phyloP scores from a whole-genome alignment of 164 flowering plant species.

The Nymphaea thermarum region DNA sequence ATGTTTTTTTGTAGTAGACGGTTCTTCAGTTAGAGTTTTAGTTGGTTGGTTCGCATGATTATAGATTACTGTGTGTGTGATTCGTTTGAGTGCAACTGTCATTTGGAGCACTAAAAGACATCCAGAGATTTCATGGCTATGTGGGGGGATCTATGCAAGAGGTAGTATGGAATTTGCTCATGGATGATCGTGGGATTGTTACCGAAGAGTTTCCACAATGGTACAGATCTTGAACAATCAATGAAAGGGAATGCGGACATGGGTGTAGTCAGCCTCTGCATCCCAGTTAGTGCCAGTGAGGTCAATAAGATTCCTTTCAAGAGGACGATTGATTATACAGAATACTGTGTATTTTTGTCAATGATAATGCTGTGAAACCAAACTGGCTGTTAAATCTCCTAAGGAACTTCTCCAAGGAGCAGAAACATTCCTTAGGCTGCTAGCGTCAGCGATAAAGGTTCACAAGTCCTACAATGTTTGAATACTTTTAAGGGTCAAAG shows the following conservation, averaged over 20 bases:
- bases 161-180: slow-evolving; percentile 74
- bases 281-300: slow-evolving; percentile 90
- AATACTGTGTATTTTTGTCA: slow-evolving; percentile 72
- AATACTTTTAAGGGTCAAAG: slow-evolving; percentile 58
- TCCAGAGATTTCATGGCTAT: too few relatives aligned
- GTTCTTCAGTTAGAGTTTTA: too few relatives aligned
- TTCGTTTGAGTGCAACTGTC: too few relatives aligned
- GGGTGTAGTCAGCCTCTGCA: slow-evolving; percentile 82
- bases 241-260: slow-evolving; percentile 75
- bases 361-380: slow-evolving; percentile 59
- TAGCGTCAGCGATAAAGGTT: slow-evolving; percentile 45
- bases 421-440: slow-evolving; percentile 53
- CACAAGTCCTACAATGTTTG: slow-evolving; percentile 52
- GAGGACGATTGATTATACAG: slow-evolving; percentile 70
- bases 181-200: slow-evolving; percentile 46
- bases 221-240: slow-evolving; percentile 88
- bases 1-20: not conserved
- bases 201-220: slow-evolving; percentile 98
- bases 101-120: too few relatives aligned
- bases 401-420: slow-evolving; percentile 34
- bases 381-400: slow-evolving; percentile 63
- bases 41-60: too few relatives aligned
- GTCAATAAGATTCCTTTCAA: slow-evolving; percentile 87
- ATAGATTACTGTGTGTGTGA: too few relatives aligned
- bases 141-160: slow-evolving; percentile 78